A percentile compares a stretch with the other conserved stretches of the same genome.
These are phyloP conservation scores for Paraconiothyrium brasiliense DNA, from an alignment of 2,329 filamentous ascomycete genomes.

Conservation along the genomic window DNA sequence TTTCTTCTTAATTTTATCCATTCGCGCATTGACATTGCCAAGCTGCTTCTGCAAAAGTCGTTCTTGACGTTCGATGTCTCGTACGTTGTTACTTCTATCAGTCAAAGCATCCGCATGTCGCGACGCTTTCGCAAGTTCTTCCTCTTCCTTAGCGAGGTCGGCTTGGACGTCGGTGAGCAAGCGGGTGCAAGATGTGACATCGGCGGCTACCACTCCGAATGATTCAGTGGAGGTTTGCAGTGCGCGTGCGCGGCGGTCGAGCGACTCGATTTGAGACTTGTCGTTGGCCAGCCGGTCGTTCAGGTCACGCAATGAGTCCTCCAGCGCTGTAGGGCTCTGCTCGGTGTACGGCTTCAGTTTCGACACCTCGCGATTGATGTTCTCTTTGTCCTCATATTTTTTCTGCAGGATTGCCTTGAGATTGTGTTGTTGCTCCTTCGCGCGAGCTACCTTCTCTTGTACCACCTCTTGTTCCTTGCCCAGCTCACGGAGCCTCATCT, in stretches of 20 bases:
- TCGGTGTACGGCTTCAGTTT: constrained; percentile 93
- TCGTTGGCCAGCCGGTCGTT: constrained; percentile 80
- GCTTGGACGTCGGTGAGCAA: constrained; percentile 84
- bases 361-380: constrained; percentile 81
- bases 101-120: constrained; percentile 87
- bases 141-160: constrained; percentile 91
- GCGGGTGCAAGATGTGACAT: constrained; percentile 88
- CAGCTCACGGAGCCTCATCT: constrained; percentile 81
- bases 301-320: constrained; percentile 82
- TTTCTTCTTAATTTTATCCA: constrained; percentile 81
- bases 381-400: constrained; percentile 74
- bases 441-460: constrained; percentile 81
- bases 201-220: constrained; percentile 82
- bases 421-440: constrained; percentile 80
- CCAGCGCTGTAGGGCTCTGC: constrained; percentile 84
- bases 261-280: constrained; percentile 83
- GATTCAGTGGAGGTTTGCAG: constrained; percentile 92
- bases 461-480: constrained; percentile 84
- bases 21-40: constrained; percentile 84
- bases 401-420: constrained; percentile 77
- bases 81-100: constrained; percentile 86
- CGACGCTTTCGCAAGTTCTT: constrained; percentile 81
- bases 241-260: constrained; percentile 87
- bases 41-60: constrained; percentile 84
- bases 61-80: constrained; percentile 91